Evolutionary conservation across 2,329 filamentous ascomycete genomes (phyloP).

Genomic region (Colletotrichum tropicale): DNA sequence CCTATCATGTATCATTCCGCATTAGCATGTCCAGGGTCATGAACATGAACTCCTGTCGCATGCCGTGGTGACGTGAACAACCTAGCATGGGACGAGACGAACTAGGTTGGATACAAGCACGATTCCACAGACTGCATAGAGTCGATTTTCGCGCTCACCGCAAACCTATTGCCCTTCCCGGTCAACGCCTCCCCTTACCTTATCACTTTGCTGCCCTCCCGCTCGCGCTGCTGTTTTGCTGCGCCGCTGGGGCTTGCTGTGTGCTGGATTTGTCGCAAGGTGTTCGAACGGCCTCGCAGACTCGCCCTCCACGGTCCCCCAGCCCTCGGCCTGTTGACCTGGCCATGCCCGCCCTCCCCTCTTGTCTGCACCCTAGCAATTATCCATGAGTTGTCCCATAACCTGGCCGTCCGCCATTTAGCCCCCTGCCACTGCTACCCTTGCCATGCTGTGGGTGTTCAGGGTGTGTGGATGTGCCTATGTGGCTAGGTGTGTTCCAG

Average conservation of each 20-base stretch:
- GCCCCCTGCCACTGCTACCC: not conserved
- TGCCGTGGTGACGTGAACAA: not conserved
- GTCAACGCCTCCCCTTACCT: not conserved
- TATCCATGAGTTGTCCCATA: slow-evolving; percentile 5
- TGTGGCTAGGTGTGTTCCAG: not conserved
- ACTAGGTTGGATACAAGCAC: not conserved
- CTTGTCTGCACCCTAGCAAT: not conserved
- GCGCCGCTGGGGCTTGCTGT: not conserved
- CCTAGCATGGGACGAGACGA: not conserved
- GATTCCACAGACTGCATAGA: not conserved
- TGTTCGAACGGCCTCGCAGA: not conserved
- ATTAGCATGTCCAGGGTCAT: not conserved
- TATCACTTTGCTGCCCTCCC: not conserved
- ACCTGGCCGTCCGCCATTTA: slow-evolving; percentile 1
- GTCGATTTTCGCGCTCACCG: not conserved
- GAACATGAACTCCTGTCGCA: not conserved
- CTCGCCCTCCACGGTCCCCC: not conserved
- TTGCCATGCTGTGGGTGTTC: not conserved
- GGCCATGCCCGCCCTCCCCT: not conserved
- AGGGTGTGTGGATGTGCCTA: not conserved
- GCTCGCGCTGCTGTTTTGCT: not conserved
- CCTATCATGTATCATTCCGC: not conserved
- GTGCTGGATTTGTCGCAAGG: not conserved
- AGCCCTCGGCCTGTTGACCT: not conserved
- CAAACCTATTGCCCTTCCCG: not conserved